Base-by-base conservation (phyloP, 2,329 filamentous ascomycete genomes). In the Hypoxylon sp. region DNA sequence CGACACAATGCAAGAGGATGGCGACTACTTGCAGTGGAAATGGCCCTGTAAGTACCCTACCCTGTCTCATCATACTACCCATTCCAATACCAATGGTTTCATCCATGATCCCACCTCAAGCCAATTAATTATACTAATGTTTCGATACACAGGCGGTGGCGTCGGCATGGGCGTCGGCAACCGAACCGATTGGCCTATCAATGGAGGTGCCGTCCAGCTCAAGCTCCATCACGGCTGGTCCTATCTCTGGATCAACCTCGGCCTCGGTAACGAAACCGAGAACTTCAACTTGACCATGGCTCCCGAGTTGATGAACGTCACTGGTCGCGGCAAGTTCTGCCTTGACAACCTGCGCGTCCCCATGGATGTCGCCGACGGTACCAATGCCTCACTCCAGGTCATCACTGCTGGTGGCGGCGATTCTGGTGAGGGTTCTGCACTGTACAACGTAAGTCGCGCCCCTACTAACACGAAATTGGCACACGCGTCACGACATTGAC, bases 261-360 rank as follows among this genome's bases (percentile, higher is more conserved):
- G 83, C 48, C 75, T 85, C 43, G 82, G 82, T 8, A 46, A 39
- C 74, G 74, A 74, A 46, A 75, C 85, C 21, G 83, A 82, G 73
- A 88, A 87, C 77, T 94, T 90, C 84, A 93, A 91, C 82, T 84
- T 90, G 77, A 86, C 88, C 32, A 82, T 93, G 27, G 85, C 88
- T 1, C 87, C 86, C 2, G 70, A 81, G 79, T 86, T 82, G 79
- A 87, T 81, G 78, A 88, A 82, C 81, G 86, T 77, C 74, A 88
- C 79, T 77, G 91, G 74, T 78, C 80, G 85, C 16, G 89, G 91
- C 48, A 82, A 84, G 48, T 88, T 93, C 73, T 94, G 91, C 78
- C 72, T 93, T 11, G 85, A 88, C 7, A 78, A 83, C 66, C 79
- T 94, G 12, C 75, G 78, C 29, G 77, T 91, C 3, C 88, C 88